phyloP scores from a whole-genome alignment of 108 stramenopile genomes.

The Cyclostephanos tholiformis region DNA sequence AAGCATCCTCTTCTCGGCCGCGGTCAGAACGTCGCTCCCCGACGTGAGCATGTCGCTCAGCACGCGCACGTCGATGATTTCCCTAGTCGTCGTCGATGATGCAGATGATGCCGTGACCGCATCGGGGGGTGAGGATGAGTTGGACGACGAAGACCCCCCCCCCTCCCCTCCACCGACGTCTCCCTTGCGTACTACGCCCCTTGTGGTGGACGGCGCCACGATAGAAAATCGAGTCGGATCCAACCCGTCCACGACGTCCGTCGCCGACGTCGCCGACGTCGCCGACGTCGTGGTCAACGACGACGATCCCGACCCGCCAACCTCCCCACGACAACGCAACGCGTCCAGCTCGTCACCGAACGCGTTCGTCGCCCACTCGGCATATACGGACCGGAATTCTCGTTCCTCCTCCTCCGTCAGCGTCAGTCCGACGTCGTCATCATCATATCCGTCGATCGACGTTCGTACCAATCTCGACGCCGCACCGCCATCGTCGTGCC shows the following conservation, averaged over 20 bases:
- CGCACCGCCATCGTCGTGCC: constrained; percentile 1
- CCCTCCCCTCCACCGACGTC: constrained; percentile 1
- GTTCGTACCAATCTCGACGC: neutral
- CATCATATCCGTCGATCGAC: neutral
- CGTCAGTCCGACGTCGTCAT: neutral
- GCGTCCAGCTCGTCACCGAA: constrained; percentile 45
- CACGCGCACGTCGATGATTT: constrained; percentile 38
- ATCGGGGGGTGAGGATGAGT: no score
- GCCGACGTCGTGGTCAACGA: neutral
- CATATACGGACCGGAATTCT: constrained; percentile 32
- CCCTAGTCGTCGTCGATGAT: neutral
- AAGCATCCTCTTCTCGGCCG: constrained; percentile 27
- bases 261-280: neutral
- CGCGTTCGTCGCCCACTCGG: constrained; percentile 46
- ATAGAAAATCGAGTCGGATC: constrained; percentile 42
- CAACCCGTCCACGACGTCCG: constrained; percentile 14
- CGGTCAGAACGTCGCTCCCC: constrained; percentile 19
- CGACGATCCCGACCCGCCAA: no score
- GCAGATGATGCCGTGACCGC: neutral
- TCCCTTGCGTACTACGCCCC: no score
- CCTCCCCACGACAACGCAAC: constrained; percentile 8
- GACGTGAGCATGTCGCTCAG: constrained; percentile 36
- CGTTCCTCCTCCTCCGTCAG: constrained; percentile 25
- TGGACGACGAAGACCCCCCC: no score
- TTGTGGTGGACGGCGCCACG: constrained; percentile 1